phyloP scores from a whole-genome alignment of 768 basidiomycete genomes.

The Lactarius pseudohatsudake region DNA sequence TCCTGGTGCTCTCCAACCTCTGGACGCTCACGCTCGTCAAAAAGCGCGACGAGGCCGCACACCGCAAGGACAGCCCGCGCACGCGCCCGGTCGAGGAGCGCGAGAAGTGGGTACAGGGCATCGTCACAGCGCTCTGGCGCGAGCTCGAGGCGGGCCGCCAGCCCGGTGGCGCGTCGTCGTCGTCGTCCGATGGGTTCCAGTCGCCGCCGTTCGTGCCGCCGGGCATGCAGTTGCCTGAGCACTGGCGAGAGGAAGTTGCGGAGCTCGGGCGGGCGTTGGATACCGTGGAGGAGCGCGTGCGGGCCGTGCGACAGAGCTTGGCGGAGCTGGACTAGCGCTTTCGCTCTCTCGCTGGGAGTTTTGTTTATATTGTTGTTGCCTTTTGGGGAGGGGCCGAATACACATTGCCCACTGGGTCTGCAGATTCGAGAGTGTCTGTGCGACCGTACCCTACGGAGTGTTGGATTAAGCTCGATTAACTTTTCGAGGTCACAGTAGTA shows the following conservation, averaged over 20 bases:
- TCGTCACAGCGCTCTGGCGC: slow-evolving; percentile 71
- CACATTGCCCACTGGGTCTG: neutral
- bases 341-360: neutral
- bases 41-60: slow-evolving; percentile 46
- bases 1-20: slow-evolving; percentile 76
- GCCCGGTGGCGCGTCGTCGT: slow-evolving; percentile 14
- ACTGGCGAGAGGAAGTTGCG: slow-evolving; percentile 21
- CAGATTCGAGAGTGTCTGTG: neutral
- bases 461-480: neutral
- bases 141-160: slow-evolving; percentile 55
- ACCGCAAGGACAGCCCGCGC: slow-evolving; percentile 45
- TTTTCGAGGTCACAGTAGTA: too few species aligned
- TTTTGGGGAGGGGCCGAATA: neutral
- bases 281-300: slow-evolving; percentile 24
- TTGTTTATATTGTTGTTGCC: neutral
- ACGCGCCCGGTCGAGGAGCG: slow-evolving; percentile 60
- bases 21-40: slow-evolving; percentile 57
- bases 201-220: neutral
- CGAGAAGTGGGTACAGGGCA: slow-evolving; percentile 72
- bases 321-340: slow-evolving; percentile 20
- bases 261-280: slow-evolving; percentile 22
- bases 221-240: slow-evolving; percentile 24
- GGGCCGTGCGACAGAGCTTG: slow-evolving; percentile 16
- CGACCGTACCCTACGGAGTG: neutral
- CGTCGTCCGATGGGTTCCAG: neutral